Percentiles rank a stretch among this genome's conserved stretches.
Evolutionary conservation across 1,284 basidiomycete species (phyloP).

Genomic region (Ustilago sp.): DNA sequence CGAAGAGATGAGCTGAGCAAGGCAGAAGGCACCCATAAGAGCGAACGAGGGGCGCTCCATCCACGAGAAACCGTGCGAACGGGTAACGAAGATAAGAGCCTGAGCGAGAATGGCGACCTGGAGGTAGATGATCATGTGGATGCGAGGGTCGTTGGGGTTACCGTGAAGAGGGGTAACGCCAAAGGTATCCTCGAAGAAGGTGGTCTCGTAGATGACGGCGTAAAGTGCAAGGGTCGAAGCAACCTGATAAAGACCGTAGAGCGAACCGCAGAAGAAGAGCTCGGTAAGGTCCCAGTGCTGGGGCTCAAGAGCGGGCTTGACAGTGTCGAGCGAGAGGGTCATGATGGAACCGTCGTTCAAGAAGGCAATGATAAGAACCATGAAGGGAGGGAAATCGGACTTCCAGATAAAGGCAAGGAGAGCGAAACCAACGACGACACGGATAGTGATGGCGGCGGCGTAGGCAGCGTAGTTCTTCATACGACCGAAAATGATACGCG

Average conservation of each 20-base stretch:
- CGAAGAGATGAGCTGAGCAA: slow-evolving; percentile 92
- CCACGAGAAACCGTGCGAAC: slow-evolving; percentile 97
- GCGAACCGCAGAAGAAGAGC: slow-evolving; percentile 94
- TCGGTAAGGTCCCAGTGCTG: slow-evolving; percentile 96
- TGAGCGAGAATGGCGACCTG: slow-evolving; percentile 98
- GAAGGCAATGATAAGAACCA: slow-evolving; percentile 96
- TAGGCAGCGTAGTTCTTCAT: slow-evolving; percentile 90
- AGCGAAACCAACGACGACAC: slow-evolving; percentile 97
- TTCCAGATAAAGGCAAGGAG: slow-evolving; percentile 94
- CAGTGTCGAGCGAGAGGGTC: slow-evolving; percentile 97
- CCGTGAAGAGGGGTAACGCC: slow-evolving; percentile 74
- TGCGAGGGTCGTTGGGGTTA: slow-evolving; percentile 70
- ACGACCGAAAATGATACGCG: slow-evolving; percentile 95
- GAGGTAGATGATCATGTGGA: slow-evolving; percentile 81
- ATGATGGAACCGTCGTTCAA: slow-evolving; percentile 98
- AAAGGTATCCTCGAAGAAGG: slow-evolving; percentile 90
- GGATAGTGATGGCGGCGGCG: slow-evolving; percentile 94
- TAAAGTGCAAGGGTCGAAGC: slow-evolving; percentile 80
- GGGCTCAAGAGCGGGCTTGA: slow-evolving; percentile 84
- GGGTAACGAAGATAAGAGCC: slow-evolving; percentile 95
- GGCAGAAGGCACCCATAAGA: slow-evolving; percentile 86
- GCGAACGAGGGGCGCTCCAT: slow-evolving; percentile 94
- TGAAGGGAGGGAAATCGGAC: slow-evolving; percentile 99
- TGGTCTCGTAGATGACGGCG: slow-evolving; percentile 85
- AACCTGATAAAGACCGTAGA: slow-evolving; percentile 93